These are phyloP conservation scores for Pseudogymnoascus sp. DNA, from an alignment of 2,329 filamentous ascomycete genomes.

Conservation along the genomic window DNA sequence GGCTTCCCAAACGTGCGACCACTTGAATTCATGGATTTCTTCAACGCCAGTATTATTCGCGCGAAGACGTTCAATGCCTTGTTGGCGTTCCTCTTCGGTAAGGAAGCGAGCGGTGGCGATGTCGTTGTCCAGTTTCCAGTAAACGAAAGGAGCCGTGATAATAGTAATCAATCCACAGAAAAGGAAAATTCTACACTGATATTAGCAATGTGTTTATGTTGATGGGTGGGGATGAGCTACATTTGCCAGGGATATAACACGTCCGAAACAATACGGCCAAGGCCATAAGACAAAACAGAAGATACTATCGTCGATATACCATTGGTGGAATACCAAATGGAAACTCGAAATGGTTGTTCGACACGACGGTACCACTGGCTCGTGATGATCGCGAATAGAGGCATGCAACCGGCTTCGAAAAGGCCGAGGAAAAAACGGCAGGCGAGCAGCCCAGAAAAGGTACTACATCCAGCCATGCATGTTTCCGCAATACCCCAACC, in stretches of 20 bases:
- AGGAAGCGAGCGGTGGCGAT: slow-evolving; percentile 52
- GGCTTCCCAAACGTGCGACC: slow-evolving; percentile 45
- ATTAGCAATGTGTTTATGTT: slow-evolving; percentile 26
- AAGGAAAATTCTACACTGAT: slow-evolving; percentile 28
- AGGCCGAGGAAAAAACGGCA: slow-evolving; percentile 43
- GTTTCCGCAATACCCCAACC: slow-evolving; percentile 33
- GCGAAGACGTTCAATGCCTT: slow-evolving; percentile 44
- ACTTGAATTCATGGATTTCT: slow-evolving; percentile 49
- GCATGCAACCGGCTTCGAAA: slow-evolving; percentile 46
- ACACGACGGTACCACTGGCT: slow-evolving; percentile 46
- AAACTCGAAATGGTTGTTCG: slow-evolving; percentile 50
- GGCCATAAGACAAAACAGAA: slow-evolving; percentile 44
- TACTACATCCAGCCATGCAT: slow-evolving; percentile 40
- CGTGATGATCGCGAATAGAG: slow-evolving; percentile 46
- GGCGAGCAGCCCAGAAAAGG: slow-evolving; percentile 40
- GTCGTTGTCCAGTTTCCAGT: slow-evolving; percentile 49
- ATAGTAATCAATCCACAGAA: slow-evolving; percentile 41
- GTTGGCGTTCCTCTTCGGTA: slow-evolving; percentile 40
- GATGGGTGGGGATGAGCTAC: slow-evolving; percentile 36
- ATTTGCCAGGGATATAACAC: slow-evolving; percentile 51
- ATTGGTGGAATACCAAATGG: slow-evolving; percentile 52
- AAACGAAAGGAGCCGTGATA: slow-evolving; percentile 47
- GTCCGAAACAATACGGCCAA: slow-evolving; percentile 45
- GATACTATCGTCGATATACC: slow-evolving; percentile 42
- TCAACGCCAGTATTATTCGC: slow-evolving; percentile 41